These are phyloP conservation scores for Cryoendolithus antarcticus DNA, from an alignment of 2,329 filamentous ascomycete genomes.

Conservation along the genomic window DNA sequence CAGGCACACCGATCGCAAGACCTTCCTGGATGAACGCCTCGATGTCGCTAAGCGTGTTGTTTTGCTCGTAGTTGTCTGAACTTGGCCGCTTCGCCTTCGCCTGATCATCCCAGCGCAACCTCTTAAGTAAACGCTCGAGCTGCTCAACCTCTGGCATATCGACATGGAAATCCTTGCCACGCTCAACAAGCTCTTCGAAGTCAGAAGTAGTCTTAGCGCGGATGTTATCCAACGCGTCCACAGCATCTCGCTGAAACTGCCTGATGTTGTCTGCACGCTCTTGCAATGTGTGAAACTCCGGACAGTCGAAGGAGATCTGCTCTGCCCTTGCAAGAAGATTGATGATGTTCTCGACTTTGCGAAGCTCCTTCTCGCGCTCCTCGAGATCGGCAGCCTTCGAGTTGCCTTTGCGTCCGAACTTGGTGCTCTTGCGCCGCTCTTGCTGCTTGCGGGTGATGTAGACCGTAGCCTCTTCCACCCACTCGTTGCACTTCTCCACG, in stretches of 20 bases:
- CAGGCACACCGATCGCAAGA: constrained; percentile 61
- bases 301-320: constrained; percentile 81
- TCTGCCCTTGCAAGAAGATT: constrained; percentile 74
- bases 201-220: constrained; percentile 52
- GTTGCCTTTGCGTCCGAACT: constrained; percentile 63
- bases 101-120: constrained; percentile 78
- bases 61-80: constrained; percentile 27
- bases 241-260: constrained; percentile 68
- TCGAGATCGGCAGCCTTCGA: constrained; percentile 66
- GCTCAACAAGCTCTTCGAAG: constrained; percentile 85
- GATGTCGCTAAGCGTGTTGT: constrained; percentile 67
- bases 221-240: constrained; percentile 55
- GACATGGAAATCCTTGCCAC: constrained; percentile 78
- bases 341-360: constrained; percentile 79
- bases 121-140: constrained; percentile 66
- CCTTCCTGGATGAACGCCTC: constrained; percentile 66
- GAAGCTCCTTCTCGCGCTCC: constrained; percentile 69
- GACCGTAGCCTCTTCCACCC: constrained; percentile 92
- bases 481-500: constrained; percentile 92
- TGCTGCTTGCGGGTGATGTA: constrained; percentile 97
- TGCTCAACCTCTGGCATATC: constrained; percentile 80
- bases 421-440: constrained; percentile 90
- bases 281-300: constrained; percentile 73
- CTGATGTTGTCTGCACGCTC: constrained; percentile 78
- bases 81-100: constrained; percentile 44